Base-by-base conservation (phyloP, 2,329 filamentous ascomycete species). In the Scytalidium lignicola region DNA sequence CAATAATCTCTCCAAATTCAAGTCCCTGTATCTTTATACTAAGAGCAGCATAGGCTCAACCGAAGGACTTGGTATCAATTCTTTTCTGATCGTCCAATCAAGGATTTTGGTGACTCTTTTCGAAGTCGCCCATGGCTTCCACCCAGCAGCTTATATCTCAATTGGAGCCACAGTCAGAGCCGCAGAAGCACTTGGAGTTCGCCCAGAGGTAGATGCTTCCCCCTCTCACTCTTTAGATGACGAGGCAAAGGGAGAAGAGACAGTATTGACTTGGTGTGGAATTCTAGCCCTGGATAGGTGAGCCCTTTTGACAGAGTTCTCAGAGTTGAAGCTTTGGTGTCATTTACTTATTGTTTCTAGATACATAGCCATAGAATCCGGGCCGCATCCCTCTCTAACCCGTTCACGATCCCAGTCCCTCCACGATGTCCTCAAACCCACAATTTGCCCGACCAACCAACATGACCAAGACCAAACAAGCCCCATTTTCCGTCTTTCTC, bases 101-200 rank as follows among this genome's bases (percentile, higher is more conserved):
- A 54, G 52, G 41, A 47, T 55, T 46, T 42, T 58, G 43, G 41
- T 56, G 15, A 56, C 54, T 15, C 50, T 56, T 42, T 58, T 58
- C 32, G 56, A 58, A 46, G 49, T 52, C 23, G 47, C 44, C 22
- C 56, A 58, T 49, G 56, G 56, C 32, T 51, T 54, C 29, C 51
- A 58, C 20, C 51, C 49, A 12, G 52, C 56, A 37, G 54, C 56
- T 43, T 56, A 54, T 51, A 50, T 55, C 12, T 56, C 52, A 12
- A 56, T 56, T 49, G 56, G 49, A 41, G 46, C 49, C 17, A 49
- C 48, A 26, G 40, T 54, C 22, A 51, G 52, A 51, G 52, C 54
- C 21, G 43, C 51, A 19, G 52, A 58, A 44, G 52, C 54, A 40
- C 49, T 58, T 46, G 44, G 21, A 29, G 43, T 51, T 41, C 39